Percentiles rank a stretch among this genome's conserved stretches.
phyloP scores from a whole-genome alignment of 441 rosid genomes.

The Macaranga tanarius region DNA sequence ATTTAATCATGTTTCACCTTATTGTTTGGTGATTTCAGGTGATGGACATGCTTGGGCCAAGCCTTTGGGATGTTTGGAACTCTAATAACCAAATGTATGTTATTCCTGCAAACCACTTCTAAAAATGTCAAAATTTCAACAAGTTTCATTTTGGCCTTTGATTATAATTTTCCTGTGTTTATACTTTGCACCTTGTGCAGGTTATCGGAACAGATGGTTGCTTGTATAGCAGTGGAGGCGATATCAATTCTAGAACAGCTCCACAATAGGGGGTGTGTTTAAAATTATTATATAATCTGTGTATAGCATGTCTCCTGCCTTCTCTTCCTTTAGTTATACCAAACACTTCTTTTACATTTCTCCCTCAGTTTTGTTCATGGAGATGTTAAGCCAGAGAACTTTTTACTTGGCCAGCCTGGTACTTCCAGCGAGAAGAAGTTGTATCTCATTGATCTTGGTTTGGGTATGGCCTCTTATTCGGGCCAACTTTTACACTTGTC shows the following conservation, averaged over 20 bases:
- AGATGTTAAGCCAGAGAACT: constrained; percentile 75
- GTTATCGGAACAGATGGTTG: constrained; percentile 74
- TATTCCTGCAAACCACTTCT: neutral
- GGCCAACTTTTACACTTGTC: neutral
- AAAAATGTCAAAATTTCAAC: neutral
- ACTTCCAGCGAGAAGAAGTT: constrained; percentile 58
- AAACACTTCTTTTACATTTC: neutral
- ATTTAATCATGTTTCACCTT: constrained; percentile 1
- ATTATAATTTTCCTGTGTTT: constrained; percentile 13
- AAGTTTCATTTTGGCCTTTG: neutral
- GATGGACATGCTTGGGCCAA: constrained; percentile 81
- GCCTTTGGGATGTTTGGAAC: constrained; percentile 89
- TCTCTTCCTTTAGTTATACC: neutral
- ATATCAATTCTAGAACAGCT: constrained; percentile 73
- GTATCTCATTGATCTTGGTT: constrained; percentile 64
- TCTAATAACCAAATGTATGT: constrained; percentile 47
- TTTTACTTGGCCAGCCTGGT: constrained; percentile 69
- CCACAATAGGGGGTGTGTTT: constrained; percentile 58
- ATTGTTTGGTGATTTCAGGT: constrained; percentile 43
- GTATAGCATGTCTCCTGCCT: no score
- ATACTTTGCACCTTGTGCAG: constrained; percentile 28
- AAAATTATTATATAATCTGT: neutral
- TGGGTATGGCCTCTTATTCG: constrained; percentile 39
- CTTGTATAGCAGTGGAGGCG: constrained; percentile 82
- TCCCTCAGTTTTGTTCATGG: constrained; percentile 62